Conservation (phyloP, 1,284 basidiomycete species). For the Inonotus hispidus region DNA sequence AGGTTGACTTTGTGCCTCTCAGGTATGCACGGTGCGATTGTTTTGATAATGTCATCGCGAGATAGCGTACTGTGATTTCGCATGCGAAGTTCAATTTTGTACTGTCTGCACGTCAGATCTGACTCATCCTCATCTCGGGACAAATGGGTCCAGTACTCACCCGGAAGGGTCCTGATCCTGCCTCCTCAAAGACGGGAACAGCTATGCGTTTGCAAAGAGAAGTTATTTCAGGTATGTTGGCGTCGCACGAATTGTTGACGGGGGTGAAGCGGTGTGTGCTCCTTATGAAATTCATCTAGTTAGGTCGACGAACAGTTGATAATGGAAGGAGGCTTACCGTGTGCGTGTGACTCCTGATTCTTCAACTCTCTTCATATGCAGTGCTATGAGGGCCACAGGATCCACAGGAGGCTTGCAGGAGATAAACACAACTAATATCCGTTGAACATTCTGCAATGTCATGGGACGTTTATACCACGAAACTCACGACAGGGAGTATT, state of each 20-base stretch:
- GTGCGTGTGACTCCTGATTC: conserved; percentile 60
- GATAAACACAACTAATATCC: conserved; percentile 62
- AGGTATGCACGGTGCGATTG: conserved; percentile 65
- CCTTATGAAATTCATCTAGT: conserved; percentile 32
- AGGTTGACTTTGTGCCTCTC: conserved; percentile 60
- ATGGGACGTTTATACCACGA: conserved; percentile 15
- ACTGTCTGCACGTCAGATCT: conserved; percentile 38
- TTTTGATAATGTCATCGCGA: conserved; percentile 53
- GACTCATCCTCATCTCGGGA: neutral
- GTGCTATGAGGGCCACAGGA: conserved; percentile 65
- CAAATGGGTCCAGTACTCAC: conserved; percentile 25
- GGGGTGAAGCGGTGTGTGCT: conserved; percentile 66
- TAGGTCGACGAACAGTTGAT: neutral
- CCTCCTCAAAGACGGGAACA: conserved; percentile 42
- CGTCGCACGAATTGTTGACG: conserved; percentile 56
- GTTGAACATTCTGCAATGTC: conserved; percentile 3
- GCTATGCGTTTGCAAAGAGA: conserved; percentile 52
- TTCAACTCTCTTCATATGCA: conserved; percentile 57
- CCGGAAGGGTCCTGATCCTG: conserved; percentile 39
- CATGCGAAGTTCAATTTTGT: conserved; percentile 70
- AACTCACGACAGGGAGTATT: conserved; percentile 68
- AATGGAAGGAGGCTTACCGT: conserved; percentile 38
- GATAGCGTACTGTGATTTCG: conserved; percentile 67
- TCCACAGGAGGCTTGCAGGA: conserved; percentile 72
- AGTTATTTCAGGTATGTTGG: conserved; percentile 64